Evolutionary conservation across 177 flowering plant genomes (phyloP).

Genomic region (Vitis hybrid): DNA sequence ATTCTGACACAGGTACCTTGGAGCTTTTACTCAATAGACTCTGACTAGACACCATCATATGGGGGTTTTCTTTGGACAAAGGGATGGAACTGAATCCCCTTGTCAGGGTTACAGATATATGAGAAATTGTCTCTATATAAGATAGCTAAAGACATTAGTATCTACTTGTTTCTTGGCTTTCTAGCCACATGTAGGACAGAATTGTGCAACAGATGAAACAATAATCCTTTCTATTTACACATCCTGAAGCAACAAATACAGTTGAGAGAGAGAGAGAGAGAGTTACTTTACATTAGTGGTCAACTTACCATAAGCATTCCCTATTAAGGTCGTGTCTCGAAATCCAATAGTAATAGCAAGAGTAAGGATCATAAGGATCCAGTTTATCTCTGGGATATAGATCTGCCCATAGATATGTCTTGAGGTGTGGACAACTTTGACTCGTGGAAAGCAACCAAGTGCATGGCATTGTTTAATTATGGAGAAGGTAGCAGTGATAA

Average conservation of each 20-base stretch:
- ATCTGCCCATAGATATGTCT: constrained; percentile 78
- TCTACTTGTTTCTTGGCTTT: neutral
- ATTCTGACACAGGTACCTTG: too few species aligned
- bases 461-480: constrained; percentile 76
- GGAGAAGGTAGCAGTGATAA: constrained; percentile 78
- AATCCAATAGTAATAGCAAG: constrained; percentile 69
- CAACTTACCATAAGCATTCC: constrained; percentile 77
- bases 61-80: too few species aligned
- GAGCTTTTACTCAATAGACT: too few species aligned
- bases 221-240: neutral
- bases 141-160: neutral
- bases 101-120: too few species aligned
- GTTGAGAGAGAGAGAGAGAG: neutral
- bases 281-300: neutral
- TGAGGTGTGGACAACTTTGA: constrained; percentile 79
- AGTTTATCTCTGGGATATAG: constrained; percentile 79
- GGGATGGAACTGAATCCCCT: too few species aligned
- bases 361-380: constrained; percentile 80
- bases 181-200: too few species aligned
- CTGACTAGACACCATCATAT: too few species aligned
- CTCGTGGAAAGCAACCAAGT: constrained; percentile 77
- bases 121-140: too few species aligned
- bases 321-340: constrained; percentile 66
- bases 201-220: neutral
- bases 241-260: neutral